Percentiles rank a stretch among this genome's conserved stretches.
Evolutionary conservation across 1,139 yeast genomes (phyloP).

Genomic region (Yamadazyma diddensiae): DNA sequence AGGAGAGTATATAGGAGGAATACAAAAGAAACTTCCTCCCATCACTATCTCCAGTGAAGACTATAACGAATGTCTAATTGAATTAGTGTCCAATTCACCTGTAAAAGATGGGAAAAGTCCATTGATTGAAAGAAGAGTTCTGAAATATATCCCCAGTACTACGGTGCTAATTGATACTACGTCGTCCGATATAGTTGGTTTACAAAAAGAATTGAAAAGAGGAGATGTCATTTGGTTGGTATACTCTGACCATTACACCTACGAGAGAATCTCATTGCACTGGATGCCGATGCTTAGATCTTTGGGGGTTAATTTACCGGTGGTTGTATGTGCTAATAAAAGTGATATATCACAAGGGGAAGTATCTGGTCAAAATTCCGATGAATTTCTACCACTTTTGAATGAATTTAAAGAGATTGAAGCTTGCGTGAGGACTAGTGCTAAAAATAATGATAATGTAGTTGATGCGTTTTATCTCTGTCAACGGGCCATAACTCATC

Average conservation of each 20-base stretch:
- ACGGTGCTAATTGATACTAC: conserved; percentile 80
- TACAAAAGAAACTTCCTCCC: conserved; percentile 78
- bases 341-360: conserved; percentile 42
- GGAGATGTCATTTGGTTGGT: conserved; percentile 94
- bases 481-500: conserved; percentile 88
- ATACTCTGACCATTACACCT: conserved; percentile 89
- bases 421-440: conserved; percentile 85
- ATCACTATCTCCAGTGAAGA: conserved; percentile 59
- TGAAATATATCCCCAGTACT: conserved; percentile 55
- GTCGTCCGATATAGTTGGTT: conserved; percentile 55
- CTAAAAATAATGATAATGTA: conserved; percentile 76
- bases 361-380: conserved; percentile 42
- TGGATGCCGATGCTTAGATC: conserved; percentile 95
- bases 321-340: conserved; percentile 87
- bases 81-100: conserved; percentile 18
- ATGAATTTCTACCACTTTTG: conserved; percentile 81
- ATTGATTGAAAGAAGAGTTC: conserved; percentile 19
- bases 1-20: conserved; percentile 70
- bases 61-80: conserved; percentile 29
- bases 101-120: conserved; percentile 10
- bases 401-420: conserved; percentile 93
- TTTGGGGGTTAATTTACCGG: conserved; percentile 87
- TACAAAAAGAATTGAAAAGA: conserved; percentile 73
- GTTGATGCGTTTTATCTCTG: conserved; percentile 87
- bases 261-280: conserved; percentile 83